These are phyloP conservation scores for Onygena corvina DNA, from an alignment of 2,329 filamentous ascomycete species.

Conservation along the genomic window DNA sequence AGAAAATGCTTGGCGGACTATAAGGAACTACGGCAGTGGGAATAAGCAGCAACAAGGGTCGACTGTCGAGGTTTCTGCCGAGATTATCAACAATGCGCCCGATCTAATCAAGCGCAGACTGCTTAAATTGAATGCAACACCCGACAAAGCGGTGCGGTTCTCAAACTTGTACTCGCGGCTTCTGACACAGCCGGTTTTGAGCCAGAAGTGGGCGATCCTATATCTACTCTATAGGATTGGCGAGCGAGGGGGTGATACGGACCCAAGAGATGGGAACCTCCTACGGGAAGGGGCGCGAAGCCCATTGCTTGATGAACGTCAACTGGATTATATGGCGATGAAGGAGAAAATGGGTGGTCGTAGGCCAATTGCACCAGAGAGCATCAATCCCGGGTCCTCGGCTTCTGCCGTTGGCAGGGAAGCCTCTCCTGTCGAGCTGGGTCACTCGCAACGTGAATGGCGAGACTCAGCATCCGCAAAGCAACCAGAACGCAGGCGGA, in stretches of 20 bases:
- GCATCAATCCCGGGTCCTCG: slow-evolving; percentile 30
- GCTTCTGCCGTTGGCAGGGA: slow-evolving; percentile 27
- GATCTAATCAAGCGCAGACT: slow-evolving; percentile 85
- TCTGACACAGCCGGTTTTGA: slow-evolving; percentile 78
- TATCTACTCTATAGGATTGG: slow-evolving; percentile 79
- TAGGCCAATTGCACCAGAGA: slow-evolving; percentile 16
- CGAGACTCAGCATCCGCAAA: slow-evolving; percentile 4
- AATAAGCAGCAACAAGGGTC: neutral
- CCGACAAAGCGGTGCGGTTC: slow-evolving; percentile 66
- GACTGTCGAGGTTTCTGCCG: slow-evolving; percentile 17
- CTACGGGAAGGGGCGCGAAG: slow-evolving; percentile 22
- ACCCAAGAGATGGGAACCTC: neutral
- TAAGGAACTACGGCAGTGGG: slow-evolving; percentile 25
- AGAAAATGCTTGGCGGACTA: slow-evolving; percentile 29
- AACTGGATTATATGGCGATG: slow-evolving; percentile 29
- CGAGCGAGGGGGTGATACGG: slow-evolving; percentile 41
- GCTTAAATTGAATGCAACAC: slow-evolving; percentile 62
- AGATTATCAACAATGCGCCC: slow-evolving; percentile 71
- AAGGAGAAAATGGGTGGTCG: slow-evolving; percentile 19
- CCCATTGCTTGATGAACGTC: slow-evolving; percentile 30
- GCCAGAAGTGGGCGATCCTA: slow-evolving; percentile 93
- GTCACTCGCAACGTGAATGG: slow-evolving; percentile 1
- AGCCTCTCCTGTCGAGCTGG: slow-evolving; percentile 16
- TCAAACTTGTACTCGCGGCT: slow-evolving; percentile 83
- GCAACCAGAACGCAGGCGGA: slow-evolving; percentile 16